Conservation (phyloP, 305 asterid genomes). For the Nicotiana rustica region DNA sequence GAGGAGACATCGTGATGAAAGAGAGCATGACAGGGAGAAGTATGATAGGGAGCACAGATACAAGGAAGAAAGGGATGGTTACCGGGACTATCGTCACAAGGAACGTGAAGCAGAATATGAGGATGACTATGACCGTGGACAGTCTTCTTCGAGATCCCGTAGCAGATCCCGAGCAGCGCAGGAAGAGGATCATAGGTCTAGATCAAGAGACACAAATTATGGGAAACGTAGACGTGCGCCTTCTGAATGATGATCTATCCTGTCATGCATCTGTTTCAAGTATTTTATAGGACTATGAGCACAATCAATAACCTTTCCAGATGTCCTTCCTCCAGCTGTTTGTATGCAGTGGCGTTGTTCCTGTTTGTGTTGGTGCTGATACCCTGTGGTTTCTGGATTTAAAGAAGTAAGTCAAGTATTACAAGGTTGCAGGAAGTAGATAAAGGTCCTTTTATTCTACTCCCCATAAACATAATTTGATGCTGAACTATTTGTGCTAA, state of each 20-base stretch:
- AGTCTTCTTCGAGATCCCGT: constrained; percentile 64
- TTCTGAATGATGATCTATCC: constrained; percentile 54
- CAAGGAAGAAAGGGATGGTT: constrained; percentile 68
- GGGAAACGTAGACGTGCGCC: constrained; percentile 69
- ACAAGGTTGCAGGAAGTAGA: constrained; percentile 48
- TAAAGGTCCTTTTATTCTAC: constrained; percentile 46
- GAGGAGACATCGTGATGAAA: constrained; percentile 60
- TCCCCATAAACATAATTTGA: constrained; percentile 46
- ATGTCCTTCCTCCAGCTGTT: constrained; percentile 40
- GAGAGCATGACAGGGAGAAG: constrained; percentile 62
- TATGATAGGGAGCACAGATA: constrained; percentile 54
- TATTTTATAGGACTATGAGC: constrained; percentile 36
- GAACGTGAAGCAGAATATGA: constrained; percentile 61
- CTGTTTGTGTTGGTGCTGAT: constrained; percentile 48
- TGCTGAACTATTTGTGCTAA: constrained; percentile 50
- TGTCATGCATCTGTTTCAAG: constrained; percentile 33
- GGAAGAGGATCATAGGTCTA: constrained; percentile 63
- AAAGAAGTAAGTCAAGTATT: constrained; percentile 71
- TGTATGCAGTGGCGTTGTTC: constrained; percentile 47
- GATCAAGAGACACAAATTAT: constrained; percentile 73
- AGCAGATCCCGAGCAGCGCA: constrained; percentile 56
- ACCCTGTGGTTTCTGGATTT: constrained; percentile 51
- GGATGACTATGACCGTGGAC: constrained; percentile 60
- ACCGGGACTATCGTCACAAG: constrained; percentile 68
- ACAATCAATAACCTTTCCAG: constrained; percentile 30